A percentile compares a stretch with the other conserved stretches of the same genome.
phyloP scores from a whole-genome alignment of 352 stramenopile genomes.

The Pythium rishiriense region DNA sequence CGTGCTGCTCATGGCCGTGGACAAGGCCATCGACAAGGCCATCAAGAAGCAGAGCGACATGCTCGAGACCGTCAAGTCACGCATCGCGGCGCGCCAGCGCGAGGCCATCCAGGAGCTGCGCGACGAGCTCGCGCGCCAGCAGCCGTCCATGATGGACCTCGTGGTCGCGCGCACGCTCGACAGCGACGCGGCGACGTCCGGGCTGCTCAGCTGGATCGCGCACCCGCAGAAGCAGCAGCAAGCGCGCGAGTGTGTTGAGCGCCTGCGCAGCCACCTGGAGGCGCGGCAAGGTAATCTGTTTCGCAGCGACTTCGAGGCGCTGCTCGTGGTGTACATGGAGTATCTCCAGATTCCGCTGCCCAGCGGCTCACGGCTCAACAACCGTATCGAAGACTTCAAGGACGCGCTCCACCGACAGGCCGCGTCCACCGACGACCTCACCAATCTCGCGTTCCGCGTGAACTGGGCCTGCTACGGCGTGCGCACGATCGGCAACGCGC shows the following conservation, averaged over 20 bases:
- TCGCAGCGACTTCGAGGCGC: conserved; percentile 17
- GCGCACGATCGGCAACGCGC: conserved; percentile 17
- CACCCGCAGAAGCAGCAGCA: conserved; percentile 3
- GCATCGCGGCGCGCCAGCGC: conserved; percentile 7
- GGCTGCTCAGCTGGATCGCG: conserved; percentile 2
- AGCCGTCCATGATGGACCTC: conserved; percentile 9
- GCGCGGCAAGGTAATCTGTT: conserved; percentile 12
- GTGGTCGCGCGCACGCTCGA: conserved; percentile 9
- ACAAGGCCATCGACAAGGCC: conserved; percentile 17
- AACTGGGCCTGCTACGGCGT: conserved; percentile 18
- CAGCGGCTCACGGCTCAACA: neutral
- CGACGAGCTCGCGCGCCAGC: conserved; percentile 6
- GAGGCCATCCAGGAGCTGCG: neutral
- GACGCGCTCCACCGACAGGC: neutral
- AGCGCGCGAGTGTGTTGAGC: conserved; percentile 4
- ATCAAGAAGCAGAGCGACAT: conserved; percentile 12
- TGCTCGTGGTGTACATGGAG: conserved; percentile 19
- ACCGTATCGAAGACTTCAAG: conserved; percentile 18
- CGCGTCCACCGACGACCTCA: conserved; percentile 6
- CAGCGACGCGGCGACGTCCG: conserved; percentile 1
- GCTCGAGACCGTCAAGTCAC: conserved; percentile 10
- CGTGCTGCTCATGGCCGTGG: conserved; percentile 11
- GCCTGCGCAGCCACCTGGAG: conserved; percentile 8
- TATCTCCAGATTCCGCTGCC: conserved; percentile 14
- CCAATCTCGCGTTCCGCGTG: neutral